Evolutionary conservation across 2,329 filamentous ascomycete genomes (phyloP).

Genomic region (Pyrenophora seminiperda): DNA sequence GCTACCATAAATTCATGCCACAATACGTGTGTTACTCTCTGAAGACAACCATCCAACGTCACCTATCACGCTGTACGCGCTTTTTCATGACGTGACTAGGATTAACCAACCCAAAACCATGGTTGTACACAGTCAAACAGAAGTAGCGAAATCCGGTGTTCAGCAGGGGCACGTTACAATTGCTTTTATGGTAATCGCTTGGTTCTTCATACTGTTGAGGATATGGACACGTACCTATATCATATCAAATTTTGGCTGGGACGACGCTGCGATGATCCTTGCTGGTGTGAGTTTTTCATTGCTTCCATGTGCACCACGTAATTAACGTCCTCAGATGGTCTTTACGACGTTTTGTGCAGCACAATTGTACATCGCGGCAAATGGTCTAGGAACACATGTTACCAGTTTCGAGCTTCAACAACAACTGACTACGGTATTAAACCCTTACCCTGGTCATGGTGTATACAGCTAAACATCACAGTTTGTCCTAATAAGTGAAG

Average conservation of each 20-base stretch:
- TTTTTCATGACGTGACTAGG: neutral
- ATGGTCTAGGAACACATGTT: conserved; percentile 44
- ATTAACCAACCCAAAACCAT: conserved; percentile 19
- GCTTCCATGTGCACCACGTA: neutral
- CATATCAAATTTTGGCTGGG: conserved; percentile 51
- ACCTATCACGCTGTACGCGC: neutral
- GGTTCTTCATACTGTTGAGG: conserved; percentile 47
- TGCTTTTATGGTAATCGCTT: conserved; percentile 46
- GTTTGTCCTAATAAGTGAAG: conserved; percentile 45
- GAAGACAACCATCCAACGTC: no score
- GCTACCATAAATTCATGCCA: no score
- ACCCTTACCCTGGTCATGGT: no score
- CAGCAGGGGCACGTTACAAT: conserved; percentile 36
- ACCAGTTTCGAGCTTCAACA: conserved; percentile 28
- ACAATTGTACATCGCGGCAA: conserved; percentile 33
- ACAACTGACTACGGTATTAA: conserved; percentile 35
- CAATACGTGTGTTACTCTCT: no score
- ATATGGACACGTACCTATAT: conserved; percentile 49
- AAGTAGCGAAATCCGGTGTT: conserved; percentile 26
- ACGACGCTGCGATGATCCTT: conserved; percentile 51
- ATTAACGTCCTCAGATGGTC: conserved; percentile 33
- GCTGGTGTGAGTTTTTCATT: conserved; percentile 39
- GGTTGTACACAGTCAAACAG: conserved; percentile 24
- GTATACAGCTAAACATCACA: conserved; percentile 16
- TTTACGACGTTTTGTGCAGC: conserved; percentile 42